These are phyloP conservation scores for Lunularia cruciata DNA, from an alignment of 225 moss, liverwort and hornwort species.

Conservation along the genomic window DNA sequence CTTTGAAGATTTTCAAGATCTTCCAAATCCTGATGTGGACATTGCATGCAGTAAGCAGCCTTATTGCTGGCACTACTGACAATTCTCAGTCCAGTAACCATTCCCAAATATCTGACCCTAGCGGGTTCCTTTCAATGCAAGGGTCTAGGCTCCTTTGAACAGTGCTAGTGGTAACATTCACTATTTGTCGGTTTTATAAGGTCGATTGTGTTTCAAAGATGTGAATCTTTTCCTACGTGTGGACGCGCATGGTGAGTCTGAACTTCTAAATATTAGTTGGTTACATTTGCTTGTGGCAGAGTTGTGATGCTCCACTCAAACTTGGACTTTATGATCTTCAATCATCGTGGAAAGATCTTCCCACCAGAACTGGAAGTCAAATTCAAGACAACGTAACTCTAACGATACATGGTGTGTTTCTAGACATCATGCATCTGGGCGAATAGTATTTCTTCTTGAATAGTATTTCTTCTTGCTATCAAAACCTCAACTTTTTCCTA, in stretches of 20 bases:
- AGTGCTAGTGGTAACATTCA: not conserved
- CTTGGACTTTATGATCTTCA: constrained; percentile 88
- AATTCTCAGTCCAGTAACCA: not conserved
- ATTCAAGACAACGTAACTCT: constrained; percentile 17
- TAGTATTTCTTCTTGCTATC: too few species aligned
- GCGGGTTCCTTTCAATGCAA: not conserved
- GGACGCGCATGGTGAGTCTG: not conserved
- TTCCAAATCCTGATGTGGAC: not conserved
- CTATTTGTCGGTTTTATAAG: not conserved
- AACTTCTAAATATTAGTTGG: too few species aligned
- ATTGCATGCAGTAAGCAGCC: not conserved
- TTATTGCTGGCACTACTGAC: not conserved
- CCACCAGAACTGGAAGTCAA: constrained; percentile 51
- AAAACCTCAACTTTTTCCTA: too few species aligned
- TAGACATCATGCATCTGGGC: not conserved
- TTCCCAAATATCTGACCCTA: not conserved
- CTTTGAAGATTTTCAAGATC: too few species aligned
- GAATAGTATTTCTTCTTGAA: not conserved
- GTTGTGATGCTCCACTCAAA: constrained; percentile 55
- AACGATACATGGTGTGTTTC: not conserved
- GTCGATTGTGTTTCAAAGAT: not conserved
- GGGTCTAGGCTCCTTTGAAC: not conserved
- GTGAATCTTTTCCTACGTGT: not conserved
- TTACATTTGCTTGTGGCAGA: constrained; percentile 43
- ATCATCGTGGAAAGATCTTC: constrained; percentile 81